These are phyloP conservation scores for Pseudogymnoascus destructans DNA, from an alignment of 2,329 filamentous ascomycete species.

Conservation along the genomic window DNA sequence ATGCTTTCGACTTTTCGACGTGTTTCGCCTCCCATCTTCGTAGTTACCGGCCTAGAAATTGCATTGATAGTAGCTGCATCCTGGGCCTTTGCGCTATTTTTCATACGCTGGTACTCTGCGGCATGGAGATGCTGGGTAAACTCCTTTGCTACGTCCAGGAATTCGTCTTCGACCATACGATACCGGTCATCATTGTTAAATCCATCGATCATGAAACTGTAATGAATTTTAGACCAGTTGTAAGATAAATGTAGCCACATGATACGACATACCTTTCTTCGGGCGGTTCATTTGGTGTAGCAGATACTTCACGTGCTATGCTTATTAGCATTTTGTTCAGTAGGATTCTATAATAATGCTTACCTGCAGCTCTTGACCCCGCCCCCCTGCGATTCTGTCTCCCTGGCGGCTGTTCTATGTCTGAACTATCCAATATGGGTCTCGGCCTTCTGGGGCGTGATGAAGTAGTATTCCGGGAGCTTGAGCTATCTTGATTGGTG, in stretches of 20 bases:
- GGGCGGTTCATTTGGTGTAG: background rate
- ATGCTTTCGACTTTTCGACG: conserved; percentile 25
- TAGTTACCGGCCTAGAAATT: conserved; percentile 29
- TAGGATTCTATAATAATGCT: background rate
- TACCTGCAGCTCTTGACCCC: background rate
- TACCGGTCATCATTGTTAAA: conserved; percentile 56
- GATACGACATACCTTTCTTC: background rate
- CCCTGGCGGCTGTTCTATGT: background rate
- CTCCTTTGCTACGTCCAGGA: conserved; percentile 49
- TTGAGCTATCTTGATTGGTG: background rate
- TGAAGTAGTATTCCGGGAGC: background rate
- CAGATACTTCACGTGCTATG: background rate
- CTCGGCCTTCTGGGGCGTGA: background rate
- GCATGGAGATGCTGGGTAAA: conserved; percentile 67
- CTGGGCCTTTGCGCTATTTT: conserved; percentile 39
- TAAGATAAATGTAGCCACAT: background rate
- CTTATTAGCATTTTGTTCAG: background rate
- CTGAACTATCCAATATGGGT: conserved; percentile 5
- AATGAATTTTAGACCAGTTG: background rate
- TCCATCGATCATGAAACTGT: conserved; percentile 44
- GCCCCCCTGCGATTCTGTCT: background rate
- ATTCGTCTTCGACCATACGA: conserved; percentile 77
- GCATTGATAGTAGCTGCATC: conserved; percentile 35
- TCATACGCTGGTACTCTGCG: conserved; percentile 62
- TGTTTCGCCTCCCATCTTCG: conserved; percentile 22